Evolutionary conservation across 805 yeast genomes (phyloP).

Genomic region (Starmera quercuum): DNA sequence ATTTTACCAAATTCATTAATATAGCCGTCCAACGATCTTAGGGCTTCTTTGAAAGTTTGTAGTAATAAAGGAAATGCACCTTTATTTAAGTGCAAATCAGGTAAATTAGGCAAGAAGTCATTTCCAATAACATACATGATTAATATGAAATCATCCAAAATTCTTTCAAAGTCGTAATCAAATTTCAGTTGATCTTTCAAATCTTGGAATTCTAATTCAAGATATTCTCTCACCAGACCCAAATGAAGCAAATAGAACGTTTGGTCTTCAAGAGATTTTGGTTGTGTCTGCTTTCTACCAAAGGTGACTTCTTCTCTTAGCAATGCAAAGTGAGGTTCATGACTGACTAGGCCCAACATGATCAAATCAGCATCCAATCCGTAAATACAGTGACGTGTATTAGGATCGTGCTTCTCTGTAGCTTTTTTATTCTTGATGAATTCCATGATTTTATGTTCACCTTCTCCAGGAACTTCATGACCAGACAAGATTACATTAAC

Average conservation of each 20-base stretch:
- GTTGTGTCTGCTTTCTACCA: conserved; percentile 42
- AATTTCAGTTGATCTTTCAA: conserved; percentile 58
- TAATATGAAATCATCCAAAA: conserved; percentile 86
- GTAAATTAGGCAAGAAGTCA: conserved; percentile 94
- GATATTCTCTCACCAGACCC: conserved; percentile 82
- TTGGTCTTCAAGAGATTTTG: conserved; percentile 60
- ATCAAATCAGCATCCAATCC: conserved; percentile 96
- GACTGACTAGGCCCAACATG: conserved; percentile 85
- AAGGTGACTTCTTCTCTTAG: conserved; percentile 93
- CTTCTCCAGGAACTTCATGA: conserved; percentile 97
- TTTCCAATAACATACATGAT: conserved; percentile 94
- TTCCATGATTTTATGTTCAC: conserved; percentile 96
- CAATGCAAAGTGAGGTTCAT: conserved; percentile 92
- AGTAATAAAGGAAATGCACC: conserved; percentile 94
- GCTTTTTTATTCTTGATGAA: conserved; percentile 74
- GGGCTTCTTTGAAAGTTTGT: conserved; percentile 78
- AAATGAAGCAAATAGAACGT: conserved; percentile 78
- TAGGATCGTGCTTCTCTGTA: conserved; percentile 65
- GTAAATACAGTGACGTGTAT: conserved; percentile 87
- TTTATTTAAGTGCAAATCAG: conserved; percentile 86
- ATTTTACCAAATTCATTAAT: conserved; percentile 78
- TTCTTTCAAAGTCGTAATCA: conserved; percentile 74
- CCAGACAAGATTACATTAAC: conserved; percentile 77
- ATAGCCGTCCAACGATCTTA: conserved; percentile 73
- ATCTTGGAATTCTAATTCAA: conserved; percentile 76